These are phyloP conservation scores for Yarrowia keelungensis DNA, from an alignment of 805 yeast species.

Conservation along the genomic window DNA sequence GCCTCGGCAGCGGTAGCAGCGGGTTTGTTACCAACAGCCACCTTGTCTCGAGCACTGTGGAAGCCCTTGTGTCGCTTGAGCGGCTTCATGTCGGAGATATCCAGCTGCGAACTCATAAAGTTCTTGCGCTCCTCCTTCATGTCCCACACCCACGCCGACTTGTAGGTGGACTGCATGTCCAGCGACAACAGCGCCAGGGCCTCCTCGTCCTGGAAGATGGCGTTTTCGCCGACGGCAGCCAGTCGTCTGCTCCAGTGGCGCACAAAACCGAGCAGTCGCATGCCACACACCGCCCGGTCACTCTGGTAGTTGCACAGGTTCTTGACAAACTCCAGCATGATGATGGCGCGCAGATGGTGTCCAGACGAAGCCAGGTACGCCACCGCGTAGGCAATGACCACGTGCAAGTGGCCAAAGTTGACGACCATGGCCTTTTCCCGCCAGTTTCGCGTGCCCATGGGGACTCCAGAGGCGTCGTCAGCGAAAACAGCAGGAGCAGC, in stretches of 20 bases:
- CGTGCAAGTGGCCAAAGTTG: conserved; percentile 35
- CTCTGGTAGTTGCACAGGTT: conserved; percentile 24
- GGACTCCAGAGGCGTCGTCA: conserved; percentile 23
- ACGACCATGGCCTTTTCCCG: conserved; percentile 37
- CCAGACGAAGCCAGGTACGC: conserved; percentile 40
- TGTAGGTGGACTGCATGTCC: conserved; percentile 40
- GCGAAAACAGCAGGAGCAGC: conserved; percentile 35
- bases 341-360: conserved; percentile 39
- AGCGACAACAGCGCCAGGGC: conserved; percentile 41
- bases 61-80: conserved; percentile 23
- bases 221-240: background rate
- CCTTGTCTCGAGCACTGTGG: background rate
- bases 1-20: conserved; percentile 2
- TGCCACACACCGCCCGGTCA: conserved; percentile 29
- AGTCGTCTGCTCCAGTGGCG: conserved; percentile 24
- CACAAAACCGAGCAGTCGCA: conserved; percentile 40
- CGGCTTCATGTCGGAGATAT: conserved; percentile 23
- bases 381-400: conserved; percentile 38
- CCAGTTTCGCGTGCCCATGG: conserved; percentile 28
- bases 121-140: conserved; percentile 25
- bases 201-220: conserved; percentile 40
- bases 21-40: conserved; percentile 8
- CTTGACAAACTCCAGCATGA: conserved; percentile 38
- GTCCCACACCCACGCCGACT: conserved; percentile 42
- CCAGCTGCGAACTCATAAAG: conserved; percentile 18